These are phyloP conservation scores for Nannochloropsis salina DNA, from an alignment of 108 stramenopile species.

Conservation along the genomic window DNA sequence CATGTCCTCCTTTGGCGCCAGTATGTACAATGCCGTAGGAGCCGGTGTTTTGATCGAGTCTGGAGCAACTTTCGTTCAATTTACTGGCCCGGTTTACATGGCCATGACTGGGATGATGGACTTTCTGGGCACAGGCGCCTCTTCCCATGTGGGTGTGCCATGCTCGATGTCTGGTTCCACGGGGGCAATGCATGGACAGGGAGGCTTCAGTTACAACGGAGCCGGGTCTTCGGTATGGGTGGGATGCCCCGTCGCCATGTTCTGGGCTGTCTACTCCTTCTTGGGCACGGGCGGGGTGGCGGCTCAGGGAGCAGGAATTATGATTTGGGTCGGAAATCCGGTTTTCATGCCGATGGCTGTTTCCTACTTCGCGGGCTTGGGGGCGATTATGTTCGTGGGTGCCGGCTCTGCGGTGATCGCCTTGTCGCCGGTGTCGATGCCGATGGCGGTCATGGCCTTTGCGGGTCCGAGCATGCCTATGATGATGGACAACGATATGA, in stretches of 20 bases:
- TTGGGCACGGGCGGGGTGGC: constrained; percentile 12
- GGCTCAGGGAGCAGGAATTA: neutral
- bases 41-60: neutral
- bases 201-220: neutral
- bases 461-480: neutral
- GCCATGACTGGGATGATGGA: neutral
- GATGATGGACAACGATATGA: constrained; percentile 17
- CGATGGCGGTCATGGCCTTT: constrained; percentile 6
- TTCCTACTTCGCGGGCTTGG: neutral
- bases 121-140: neutral
- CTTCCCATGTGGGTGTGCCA: neutral
- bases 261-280: neutral
- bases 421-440: neutral
- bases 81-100: neutral
- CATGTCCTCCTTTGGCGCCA: constrained; percentile 5
- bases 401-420: constrained; percentile 4
- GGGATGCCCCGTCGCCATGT: neutral
- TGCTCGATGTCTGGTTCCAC: neutral
- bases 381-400: constrained; percentile 15
- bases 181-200: neutral
- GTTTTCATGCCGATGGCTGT: neutral
- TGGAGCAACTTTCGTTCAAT: neutral
- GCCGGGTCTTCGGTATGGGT: neutral
- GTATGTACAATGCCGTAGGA: constrained; percentile 20
- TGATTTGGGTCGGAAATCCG: constrained; percentile 2